A percentile compares a stretch with the other conserved stretches of the same genome.
Evolutionary conservation across 2,329 filamentous ascomycete species (phyloP).

Genomic region (Lithohypha guttulata): DNA sequence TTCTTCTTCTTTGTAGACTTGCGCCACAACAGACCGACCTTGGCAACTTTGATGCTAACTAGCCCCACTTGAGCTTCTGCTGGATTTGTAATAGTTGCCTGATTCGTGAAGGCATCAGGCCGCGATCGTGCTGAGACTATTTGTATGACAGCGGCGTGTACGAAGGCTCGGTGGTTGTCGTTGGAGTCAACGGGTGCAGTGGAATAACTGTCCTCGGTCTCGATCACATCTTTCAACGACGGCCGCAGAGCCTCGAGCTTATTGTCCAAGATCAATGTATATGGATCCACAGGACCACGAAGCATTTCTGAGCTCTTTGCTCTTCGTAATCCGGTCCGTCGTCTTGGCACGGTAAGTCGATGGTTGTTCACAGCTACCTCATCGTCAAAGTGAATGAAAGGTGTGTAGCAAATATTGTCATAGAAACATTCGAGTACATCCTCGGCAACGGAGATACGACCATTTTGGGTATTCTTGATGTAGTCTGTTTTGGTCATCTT

Average conservation of each 20-base stretch:
- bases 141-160: constrained; percentile 81
- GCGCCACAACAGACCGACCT: constrained; percentile 87
- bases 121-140: constrained; percentile 89
- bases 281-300: constrained; percentile 88
- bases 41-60: constrained; percentile 94
- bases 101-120: constrained; percentile 88
- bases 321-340: constrained; percentile 60
- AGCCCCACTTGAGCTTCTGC: constrained; percentile 81
- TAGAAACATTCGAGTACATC: constrained; percentile 94
- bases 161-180: constrained; percentile 77
- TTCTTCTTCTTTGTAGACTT: constrained; percentile 93
- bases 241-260: constrained; percentile 75
- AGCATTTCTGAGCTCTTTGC: constrained; percentile 53
- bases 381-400: constrained; percentile 95
- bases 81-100: constrained; percentile 73
- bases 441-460: constrained; percentile 65
- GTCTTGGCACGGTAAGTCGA: constrained; percentile 58
- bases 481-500: constrained; percentile 98
- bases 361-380: constrained; percentile 71
- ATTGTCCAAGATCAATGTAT: constrained; percentile 83
- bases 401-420: constrained; percentile 96
- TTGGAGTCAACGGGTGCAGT: constrained; percentile 74
- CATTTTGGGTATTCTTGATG: constrained; percentile 83
- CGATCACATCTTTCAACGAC: constrained; percentile 82
- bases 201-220: constrained; percentile 81